A percentile compares a stretch with the other conserved stretches of the same genome.
These are phyloP conservation scores for Sequoia sempervirens DNA, from an alignment of 75 land plant species.

Conservation along the genomic window DNA sequence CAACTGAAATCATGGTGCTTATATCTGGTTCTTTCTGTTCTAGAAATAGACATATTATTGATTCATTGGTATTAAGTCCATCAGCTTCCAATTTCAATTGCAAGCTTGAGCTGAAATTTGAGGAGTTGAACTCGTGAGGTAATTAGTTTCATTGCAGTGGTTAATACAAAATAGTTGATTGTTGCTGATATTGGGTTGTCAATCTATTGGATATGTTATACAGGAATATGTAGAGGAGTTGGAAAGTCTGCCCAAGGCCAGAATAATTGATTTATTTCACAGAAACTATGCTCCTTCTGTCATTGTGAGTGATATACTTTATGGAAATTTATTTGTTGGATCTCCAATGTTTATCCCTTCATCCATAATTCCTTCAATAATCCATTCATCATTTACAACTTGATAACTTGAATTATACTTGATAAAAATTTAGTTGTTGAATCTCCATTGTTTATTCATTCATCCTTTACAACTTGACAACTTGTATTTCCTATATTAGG, in stretches of 20 bases:
- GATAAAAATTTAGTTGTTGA: background rate
- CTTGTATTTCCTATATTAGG: slow-evolving; percentile 19
- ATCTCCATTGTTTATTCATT: background rate
- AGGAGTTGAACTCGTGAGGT: background rate
- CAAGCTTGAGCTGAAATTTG: background rate
- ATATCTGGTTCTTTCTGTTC: background rate
- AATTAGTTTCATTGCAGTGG: background rate
- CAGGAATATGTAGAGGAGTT: slow-evolving; percentile 22
- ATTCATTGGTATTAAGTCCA: slow-evolving; percentile 25
- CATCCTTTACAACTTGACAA: background rate
- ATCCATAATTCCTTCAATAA: background rate
- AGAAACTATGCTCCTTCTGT: slow-evolving; percentile 36
- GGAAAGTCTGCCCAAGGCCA: slow-evolving; percentile 30
- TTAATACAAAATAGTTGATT: background rate
- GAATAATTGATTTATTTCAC: slow-evolving; percentile 40
- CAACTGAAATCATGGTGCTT: slow-evolving; percentile 30
- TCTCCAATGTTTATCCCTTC: background rate
- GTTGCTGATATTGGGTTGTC: background rate
- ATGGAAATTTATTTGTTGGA: background rate
- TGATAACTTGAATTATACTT: background rate
- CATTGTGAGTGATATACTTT: slow-evolving; percentile 33
- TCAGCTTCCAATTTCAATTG: background rate
- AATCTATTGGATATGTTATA: background rate
- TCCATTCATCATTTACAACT: background rate
- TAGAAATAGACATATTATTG: background rate